Evolutionary conservation across 768 basidiomycete genomes (phyloP).

Genomic region (Lactifluus rugatus): DNA sequence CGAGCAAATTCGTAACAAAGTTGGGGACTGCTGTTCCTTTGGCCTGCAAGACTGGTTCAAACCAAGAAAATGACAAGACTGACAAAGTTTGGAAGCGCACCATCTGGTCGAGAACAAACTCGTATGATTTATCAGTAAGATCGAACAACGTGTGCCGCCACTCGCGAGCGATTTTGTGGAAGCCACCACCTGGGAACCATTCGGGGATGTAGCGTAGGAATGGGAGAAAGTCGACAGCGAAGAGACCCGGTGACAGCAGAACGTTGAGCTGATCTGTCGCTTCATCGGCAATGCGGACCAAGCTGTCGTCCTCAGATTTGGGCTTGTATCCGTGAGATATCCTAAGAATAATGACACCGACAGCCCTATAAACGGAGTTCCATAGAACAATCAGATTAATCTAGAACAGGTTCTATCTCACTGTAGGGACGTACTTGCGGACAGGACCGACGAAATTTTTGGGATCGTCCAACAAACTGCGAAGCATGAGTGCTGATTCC

Average conservation of each 20-base stretch:
- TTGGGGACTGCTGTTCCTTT: constrained; percentile 17
- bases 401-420: background rate
- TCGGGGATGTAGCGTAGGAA: constrained; percentile 21
- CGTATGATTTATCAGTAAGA: constrained; percentile 15
- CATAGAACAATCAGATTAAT: background rate
- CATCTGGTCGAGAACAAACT: constrained; percentile 17
- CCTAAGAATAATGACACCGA: constrained; percentile 18
- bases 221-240: constrained; percentile 22
- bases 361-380: constrained; percentile 3
- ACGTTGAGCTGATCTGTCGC: constrained; percentile 19
- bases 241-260: constrained; percentile 13
- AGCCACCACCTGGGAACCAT: constrained; percentile 23
- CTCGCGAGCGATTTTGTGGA: constrained; percentile 20
- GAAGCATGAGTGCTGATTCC: constrained; percentile 14
- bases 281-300: constrained; percentile 22
- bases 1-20: constrained; percentile 17
- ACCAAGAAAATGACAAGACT: background rate
- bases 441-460: constrained; percentile 16
- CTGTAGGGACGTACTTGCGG: constrained; percentile 16
- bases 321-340: constrained; percentile 20
- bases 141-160: constrained; percentile 18
- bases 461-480: constrained; percentile 17
- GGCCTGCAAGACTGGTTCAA: constrained; percentile 4
- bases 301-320: constrained; percentile 10
- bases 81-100: background rate